A percentile compares a stretch with the other conserved stretches of the same genome.
Conservation (phyloP, 352 stramenopile species). For the Phytopythium vexans region DNA sequence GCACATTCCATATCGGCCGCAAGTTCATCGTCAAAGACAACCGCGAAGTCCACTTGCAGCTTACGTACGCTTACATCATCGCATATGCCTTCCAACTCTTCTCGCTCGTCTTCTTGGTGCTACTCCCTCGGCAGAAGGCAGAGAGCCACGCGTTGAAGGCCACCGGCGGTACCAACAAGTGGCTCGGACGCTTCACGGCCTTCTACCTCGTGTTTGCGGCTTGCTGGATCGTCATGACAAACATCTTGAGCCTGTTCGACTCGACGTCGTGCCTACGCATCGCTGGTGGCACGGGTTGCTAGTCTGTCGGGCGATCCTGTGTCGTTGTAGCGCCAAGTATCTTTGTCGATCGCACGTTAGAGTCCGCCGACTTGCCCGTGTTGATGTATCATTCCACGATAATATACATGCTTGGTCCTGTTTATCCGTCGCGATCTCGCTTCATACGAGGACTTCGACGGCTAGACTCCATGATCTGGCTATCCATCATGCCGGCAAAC, state of each 20-base stretch:
- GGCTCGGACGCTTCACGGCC: slow-evolving; percentile 16
- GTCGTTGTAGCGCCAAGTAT: neutral
- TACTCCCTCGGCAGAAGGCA: slow-evolving; percentile 22
- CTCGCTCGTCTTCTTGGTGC: slow-evolving; percentile 21
- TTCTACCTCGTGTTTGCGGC: slow-evolving; percentile 14
- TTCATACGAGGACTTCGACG: no score
- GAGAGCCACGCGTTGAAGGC: slow-evolving; percentile 19
- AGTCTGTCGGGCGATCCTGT: neutral
- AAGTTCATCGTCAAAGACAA: slow-evolving; percentile 22
- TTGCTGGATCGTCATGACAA: slow-evolving; percentile 24
- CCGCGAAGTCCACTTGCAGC: slow-evolving; percentile 19
- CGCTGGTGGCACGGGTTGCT: slow-evolving; percentile 28
- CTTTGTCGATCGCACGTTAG: no score
- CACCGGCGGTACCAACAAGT: slow-evolving; percentile 18
- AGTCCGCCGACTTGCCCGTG: no score
- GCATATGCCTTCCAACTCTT: slow-evolving; percentile 25
- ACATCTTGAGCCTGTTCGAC: slow-evolving; percentile 31
- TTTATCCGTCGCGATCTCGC: no score
- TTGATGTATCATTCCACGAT: no score
- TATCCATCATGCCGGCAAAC: no score
- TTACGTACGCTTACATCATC: slow-evolving; percentile 30
- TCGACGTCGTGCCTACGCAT: slow-evolving; percentile 25
- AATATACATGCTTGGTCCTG: no score
- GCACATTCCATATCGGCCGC: slow-evolving; percentile 14
- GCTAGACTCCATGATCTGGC: no score